Conservation (phyloP, 1,284 basidiomycete genomes). For the Wallemia hederae region DNA sequence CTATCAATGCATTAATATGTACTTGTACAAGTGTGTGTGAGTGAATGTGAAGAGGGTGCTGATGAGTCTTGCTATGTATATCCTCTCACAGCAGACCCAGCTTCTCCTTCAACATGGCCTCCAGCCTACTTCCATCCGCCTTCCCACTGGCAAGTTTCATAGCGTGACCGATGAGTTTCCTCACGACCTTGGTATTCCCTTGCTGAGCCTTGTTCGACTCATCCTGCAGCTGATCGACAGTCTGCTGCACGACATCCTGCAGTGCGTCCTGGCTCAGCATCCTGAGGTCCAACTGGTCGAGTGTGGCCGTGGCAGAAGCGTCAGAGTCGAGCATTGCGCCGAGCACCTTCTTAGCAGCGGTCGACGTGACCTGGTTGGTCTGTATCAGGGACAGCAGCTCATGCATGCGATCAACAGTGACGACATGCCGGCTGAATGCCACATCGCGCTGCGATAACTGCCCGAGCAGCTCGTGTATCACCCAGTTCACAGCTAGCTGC, state of each 20-base stretch:
- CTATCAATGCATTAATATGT: background rate
- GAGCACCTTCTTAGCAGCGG: slow-evolving; percentile 38
- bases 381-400: slow-evolving; percentile 51
- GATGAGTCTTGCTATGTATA: too few relatives aligned
- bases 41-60: too few relatives aligned
- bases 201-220: slow-evolving; percentile 37
- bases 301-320: slow-evolving; percentile 3
- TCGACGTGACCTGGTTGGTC: slow-evolving; percentile 28
- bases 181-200: slow-evolving; percentile 54
- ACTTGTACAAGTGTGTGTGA: background rate
- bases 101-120: slow-evolving; percentile 12
- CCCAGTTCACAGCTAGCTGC: slow-evolving; percentile 59
- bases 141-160: slow-evolving; percentile 59
- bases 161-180: slow-evolving; percentile 60
- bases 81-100: slow-evolving; percentile 4
- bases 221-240: slow-evolving; percentile 34
- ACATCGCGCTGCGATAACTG: slow-evolving; percentile 32
- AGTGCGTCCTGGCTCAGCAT: slow-evolving; percentile 15
- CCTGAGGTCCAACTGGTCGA: slow-evolving; percentile 8
- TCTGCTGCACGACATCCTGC: slow-evolving; percentile 27
- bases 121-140: slow-evolving; percentile 27
- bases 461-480: slow-evolving; percentile 57
- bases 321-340: slow-evolving; percentile 24
- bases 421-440: slow-evolving; percentile 30
- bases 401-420: slow-evolving; percentile 35